Percentiles rank a stretch among this genome's conserved stretches.
Conservation (phyloP, 306 rosid species). For the Quercus alba region DNA sequence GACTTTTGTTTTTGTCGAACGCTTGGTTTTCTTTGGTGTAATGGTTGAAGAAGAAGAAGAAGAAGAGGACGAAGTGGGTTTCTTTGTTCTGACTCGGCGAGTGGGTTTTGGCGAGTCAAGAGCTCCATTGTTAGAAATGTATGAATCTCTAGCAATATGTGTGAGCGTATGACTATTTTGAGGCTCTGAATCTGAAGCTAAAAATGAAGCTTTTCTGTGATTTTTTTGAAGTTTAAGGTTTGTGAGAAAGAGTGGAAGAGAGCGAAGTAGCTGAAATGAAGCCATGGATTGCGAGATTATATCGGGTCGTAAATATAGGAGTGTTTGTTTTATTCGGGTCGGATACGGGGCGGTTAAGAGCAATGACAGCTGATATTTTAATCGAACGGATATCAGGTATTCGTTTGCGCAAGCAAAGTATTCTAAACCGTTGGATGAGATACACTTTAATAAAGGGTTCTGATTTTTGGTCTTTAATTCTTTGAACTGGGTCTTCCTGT, state of each 20-base stretch:
- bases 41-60: slow-evolving; percentile 7
- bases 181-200: neutral
- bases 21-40: slow-evolving; percentile 37
- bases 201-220: neutral
- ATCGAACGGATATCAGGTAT: slow-evolving; percentile 9
- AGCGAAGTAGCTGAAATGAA: slow-evolving; percentile 36
- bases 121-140: slow-evolving; percentile 29
- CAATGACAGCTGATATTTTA: neutral
- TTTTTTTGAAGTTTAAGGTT: neutral
- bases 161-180: neutral
- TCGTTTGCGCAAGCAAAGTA: neutral
- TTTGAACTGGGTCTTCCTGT: neutral
- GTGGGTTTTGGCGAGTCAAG: slow-evolving; percentile 43
- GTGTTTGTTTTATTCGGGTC: too few relatives aligned
- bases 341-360: too few relatives aligned
- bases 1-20: slow-evolving; percentile 22
- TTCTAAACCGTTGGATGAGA: slow-evolving; percentile 15
- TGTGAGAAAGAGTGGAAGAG: slow-evolving; percentile 13
- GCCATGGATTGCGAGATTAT: slow-evolving; percentile 39
- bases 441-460: too few relatives aligned
- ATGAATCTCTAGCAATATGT: slow-evolving; percentile 28
- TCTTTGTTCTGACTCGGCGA: slow-evolving; percentile 66
- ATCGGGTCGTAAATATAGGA: too few relatives aligned
- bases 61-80: slow-evolving; percentile 22
- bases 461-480: slow-evolving; percentile 4